phyloP scores from a whole-genome alignment of 305 asterid species.

The Fraxinus velutina region DNA sequence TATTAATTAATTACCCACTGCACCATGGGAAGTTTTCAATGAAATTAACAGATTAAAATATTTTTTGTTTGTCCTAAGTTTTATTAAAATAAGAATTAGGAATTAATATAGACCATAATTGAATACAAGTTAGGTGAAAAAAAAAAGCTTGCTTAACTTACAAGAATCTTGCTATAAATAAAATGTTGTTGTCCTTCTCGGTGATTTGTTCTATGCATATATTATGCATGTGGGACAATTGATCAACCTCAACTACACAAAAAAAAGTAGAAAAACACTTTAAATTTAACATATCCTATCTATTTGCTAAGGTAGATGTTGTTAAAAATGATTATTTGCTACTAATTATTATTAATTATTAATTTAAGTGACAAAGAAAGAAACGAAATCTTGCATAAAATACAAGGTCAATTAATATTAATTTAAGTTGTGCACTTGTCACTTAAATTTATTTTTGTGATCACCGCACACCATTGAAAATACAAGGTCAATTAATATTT shows the following conservation, averaged over 20 bases:
- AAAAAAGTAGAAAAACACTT: neutral
- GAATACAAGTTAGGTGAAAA: too few relatives aligned
- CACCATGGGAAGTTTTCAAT: neutral
- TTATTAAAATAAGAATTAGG: neutral
- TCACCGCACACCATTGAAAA: constrained; percentile 12
- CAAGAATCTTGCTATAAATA: neutral
- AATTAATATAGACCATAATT: too few relatives aligned
- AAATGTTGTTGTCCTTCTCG: neutral
- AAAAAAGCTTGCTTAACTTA: neutral
- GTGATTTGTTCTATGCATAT: neutral
- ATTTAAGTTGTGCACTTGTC: neutral
- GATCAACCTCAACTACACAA: neutral
- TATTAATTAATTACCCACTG: neutral
- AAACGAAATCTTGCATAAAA: constrained; percentile 24
- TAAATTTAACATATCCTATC: neutral
- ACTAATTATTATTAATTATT: constrained; percentile 13
- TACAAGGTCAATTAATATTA: too few relatives aligned
- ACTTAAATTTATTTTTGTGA: neutral
- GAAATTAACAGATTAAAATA: neutral
- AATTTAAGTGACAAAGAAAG: constrained; percentile 25
- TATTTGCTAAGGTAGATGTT: neutral
- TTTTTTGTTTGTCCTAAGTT: neutral
- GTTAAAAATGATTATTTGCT: neutral
- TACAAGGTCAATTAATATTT: constrained; percentile 23
- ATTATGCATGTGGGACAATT: neutral